Conservation (phyloP, 139 green algal genomes). For the Auxenochlorella protothecoides region DNA sequence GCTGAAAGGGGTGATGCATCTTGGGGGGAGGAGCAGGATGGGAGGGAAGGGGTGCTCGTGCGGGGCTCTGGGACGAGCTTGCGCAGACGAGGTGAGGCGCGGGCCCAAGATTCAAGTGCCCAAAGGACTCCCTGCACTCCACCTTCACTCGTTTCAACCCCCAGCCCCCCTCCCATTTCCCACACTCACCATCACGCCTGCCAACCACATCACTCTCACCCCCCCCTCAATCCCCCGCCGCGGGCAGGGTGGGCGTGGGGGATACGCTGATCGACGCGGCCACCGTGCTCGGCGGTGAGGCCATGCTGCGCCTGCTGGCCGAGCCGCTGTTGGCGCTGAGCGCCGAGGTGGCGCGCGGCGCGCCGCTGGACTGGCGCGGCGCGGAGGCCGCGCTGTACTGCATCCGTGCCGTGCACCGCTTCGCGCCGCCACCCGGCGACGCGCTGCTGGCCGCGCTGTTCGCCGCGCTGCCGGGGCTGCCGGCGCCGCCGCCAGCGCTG, state of each 20-base stretch:
- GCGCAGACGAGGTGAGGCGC: no score
- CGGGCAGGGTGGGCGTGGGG: constrained; percentile 27
- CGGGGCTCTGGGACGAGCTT: no score
- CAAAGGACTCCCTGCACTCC: no score
- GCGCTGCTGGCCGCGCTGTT: constrained; percentile 45
- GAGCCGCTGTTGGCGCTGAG: constrained; percentile 42
- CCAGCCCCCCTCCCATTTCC: no score
- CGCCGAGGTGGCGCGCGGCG: constrained; percentile 1
- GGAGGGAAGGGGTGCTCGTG: no score
- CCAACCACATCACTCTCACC: no score
- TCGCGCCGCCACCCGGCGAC: constrained; percentile 27
- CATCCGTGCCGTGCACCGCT: constrained; percentile 41
- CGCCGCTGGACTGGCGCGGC: constrained; percentile 52
- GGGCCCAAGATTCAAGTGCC: no score
- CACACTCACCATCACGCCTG: no score
- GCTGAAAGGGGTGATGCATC: background rate
- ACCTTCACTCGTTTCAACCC: no score
- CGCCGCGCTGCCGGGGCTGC: constrained; percentile 43
- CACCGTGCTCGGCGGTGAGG: constrained; percentile 36
- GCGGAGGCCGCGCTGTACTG: constrained; percentile 67
- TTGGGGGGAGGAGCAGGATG: background rate
- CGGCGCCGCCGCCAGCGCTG: constrained; percentile 24
- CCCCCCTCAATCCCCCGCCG: no score
- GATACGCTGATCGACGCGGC: constrained; percentile 62
- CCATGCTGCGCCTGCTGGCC: constrained; percentile 43